Evolutionary conservation across 306 rosid species (phyloP).

Genomic region (Calophaca sinica): DNA sequence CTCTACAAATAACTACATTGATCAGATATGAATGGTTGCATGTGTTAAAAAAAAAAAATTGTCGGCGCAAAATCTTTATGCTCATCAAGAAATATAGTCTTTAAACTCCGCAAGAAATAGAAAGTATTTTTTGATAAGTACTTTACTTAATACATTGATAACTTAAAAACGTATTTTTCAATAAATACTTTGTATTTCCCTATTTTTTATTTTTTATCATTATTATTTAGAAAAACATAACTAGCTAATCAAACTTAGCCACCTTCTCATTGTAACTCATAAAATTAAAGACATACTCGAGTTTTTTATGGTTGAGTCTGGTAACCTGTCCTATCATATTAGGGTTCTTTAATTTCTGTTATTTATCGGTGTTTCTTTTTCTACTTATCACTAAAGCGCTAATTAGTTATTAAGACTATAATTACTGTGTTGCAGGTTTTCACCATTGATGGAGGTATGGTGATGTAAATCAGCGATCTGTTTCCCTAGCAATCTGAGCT

Average conservation of each 20-base stretch:
- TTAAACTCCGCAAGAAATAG: neutral
- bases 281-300: slow-evolving; percentile 9
- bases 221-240: neutral
- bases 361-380: neutral
- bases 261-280: neutral
- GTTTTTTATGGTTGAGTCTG: neutral
- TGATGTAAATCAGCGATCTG: slow-evolving; percentile 60
- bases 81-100: too few relatives aligned
- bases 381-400: neutral
- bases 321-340: neutral
- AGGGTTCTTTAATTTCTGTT: neutral
- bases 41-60: too few relatives aligned
- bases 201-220: neutral
- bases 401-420: neutral
- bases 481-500: slow-evolving; percentile 24
- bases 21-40: too few relatives aligned
- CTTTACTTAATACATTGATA: neutral
- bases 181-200: neutral
- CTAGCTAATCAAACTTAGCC: slow-evolving; percentile 3
- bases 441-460: slow-evolving; percentile 97
- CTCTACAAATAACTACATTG: too few relatives aligned
- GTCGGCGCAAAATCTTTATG: too few relatives aligned
- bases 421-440: slow-evolving; percentile 66
- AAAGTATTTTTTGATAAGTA: neutral
- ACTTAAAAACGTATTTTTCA: neutral